Base-by-base conservation (phyloP, 495 filamentous ascomycete genomes). In the Aspergillus asperescens region DNA sequence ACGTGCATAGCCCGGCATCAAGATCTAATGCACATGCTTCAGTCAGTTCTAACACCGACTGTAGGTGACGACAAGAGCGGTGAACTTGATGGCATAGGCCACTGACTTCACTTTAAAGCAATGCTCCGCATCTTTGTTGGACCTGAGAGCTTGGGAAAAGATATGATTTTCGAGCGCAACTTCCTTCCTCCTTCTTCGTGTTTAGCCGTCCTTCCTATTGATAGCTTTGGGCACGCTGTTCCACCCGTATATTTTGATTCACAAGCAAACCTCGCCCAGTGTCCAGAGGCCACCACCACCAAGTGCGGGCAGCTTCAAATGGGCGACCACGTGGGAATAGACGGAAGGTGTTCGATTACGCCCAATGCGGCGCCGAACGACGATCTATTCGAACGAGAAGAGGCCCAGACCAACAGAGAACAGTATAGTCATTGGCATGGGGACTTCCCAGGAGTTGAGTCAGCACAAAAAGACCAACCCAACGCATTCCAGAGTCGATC, bases 21-120 rank as follows among this genome's bases (percentile, higher is more conserved):
- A 35, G 38, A 27, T 48, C 46, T 50, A 40, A 56, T 41, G 38
- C 47, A 38, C 37, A 18, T 22, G 16, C 13, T 42, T 52, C 12
- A 40, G 29, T 28, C 40, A 38, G 15, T 19, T 27, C 32, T 41
- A 32, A 51, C 46, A 46, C 34, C 12, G 22, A 38, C 19, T 42
- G 16, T 37, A 22, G 37, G 46, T 8, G 20, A n/a, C n/a, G n/a
- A 50, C 24, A 48, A 48, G 46, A 58, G 61, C 61, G 61, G 58
- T 61, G 61, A 55, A 46, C 41, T 54, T 29, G 55, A 24, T 25
- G 32, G 39, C 27, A 41, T 35, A 24, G 52, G 22, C 41, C 8
- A 34, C 37, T 49, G 48, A 42, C 38, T 23, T 49, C 32, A 52
- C 52, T 55, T 56, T 59, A 59, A 59, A 56, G 39, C 51, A 38